phyloP scores from a whole-genome alignment of 2,329 filamentous ascomycete genomes.

The Nemania sp. region DNA sequence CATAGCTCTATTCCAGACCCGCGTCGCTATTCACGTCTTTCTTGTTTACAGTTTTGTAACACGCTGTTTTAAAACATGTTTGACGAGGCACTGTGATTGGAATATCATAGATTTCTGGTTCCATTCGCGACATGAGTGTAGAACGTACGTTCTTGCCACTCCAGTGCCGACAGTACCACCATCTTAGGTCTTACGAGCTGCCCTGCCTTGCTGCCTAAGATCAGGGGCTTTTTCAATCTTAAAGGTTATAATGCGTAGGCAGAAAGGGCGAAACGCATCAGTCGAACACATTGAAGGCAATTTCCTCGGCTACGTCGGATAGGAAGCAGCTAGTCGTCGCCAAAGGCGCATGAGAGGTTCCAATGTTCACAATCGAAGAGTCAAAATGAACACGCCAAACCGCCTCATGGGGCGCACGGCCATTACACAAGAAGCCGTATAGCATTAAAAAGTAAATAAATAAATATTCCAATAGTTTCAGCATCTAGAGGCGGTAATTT shows the following conservation, averaged over 20 bases:
- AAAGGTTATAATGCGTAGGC: not conserved
- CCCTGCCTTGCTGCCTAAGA: conserved; percentile 14
- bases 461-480: not conserved
- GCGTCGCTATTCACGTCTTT: not conserved
- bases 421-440: not conserved
- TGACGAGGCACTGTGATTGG: not conserved
- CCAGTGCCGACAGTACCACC: not conserved
- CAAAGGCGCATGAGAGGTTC: conserved; percentile 16
- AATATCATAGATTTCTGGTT: conserved; percentile 7
- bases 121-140: too few relatives aligned
- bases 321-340: conserved; percentile 5
- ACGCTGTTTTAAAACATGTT: not conserved
- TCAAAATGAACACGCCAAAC: not conserved
- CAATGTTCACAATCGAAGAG: conserved; percentile 15
- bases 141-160: too few relatives aligned
- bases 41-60: not conserved
- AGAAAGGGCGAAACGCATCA: not conserved
- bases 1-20: not conserved
- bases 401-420: not conserved
- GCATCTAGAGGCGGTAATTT: not conserved
- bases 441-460: not conserved
- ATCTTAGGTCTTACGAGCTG: not conserved
- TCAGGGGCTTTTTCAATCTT: conserved; percentile 4
- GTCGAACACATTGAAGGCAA: not conserved
- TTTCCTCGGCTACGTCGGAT: not conserved